These are phyloP conservation scores for Xylaria venustula DNA, from an alignment of 495 filamentous ascomycete genomes.

Conservation along the genomic window DNA sequence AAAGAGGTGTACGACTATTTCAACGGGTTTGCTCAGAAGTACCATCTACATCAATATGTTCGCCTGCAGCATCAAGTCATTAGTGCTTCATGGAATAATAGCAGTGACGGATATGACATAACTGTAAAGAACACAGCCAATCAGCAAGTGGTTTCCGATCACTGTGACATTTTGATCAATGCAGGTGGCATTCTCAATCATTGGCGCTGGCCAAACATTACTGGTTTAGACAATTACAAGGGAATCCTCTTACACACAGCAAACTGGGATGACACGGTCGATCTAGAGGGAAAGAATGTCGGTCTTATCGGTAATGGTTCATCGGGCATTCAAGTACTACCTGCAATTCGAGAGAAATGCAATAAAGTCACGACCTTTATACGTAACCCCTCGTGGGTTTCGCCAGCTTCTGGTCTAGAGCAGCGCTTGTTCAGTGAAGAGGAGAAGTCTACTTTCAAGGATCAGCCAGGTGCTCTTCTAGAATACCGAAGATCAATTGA, in stretches of 20 bases:
- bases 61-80: slow-evolving; percentile 31
- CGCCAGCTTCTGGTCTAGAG: slow-evolving; percentile 44
- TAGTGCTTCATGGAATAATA: slow-evolving; percentile 28
- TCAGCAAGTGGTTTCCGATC: slow-evolving; percentile 20
- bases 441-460: slow-evolving; percentile 31
- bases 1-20: slow-evolving; percentile 36
- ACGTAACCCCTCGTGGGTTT: slow-evolving; percentile 60
- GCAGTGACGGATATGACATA: slow-evolving; percentile 30
- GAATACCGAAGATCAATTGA: slow-evolving; percentile 41
- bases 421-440: slow-evolving; percentile 33
- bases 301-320: slow-evolving; percentile 40
- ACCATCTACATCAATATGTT: slow-evolving; percentile 31
- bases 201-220: slow-evolving; percentile 52
- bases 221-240: slow-evolving; percentile 42
- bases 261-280: slow-evolving; percentile 46
- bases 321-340: slow-evolving; percentile 50
- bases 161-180: slow-evolving; percentile 25
- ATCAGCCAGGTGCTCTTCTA: slow-evolving; percentile 35
- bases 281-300: slow-evolving; percentile 48
- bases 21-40: slow-evolving; percentile 32
- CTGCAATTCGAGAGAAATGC: slow-evolving; percentile 42
- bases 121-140: slow-evolving; percentile 24
- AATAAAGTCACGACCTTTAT: slow-evolving; percentile 38
- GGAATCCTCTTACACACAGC: slow-evolving; percentile 51
- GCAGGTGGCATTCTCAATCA: slow-evolving; percentile 23